Evolutionary conservation across 192 early-diverging fungal species (phyloP), one percentile per base, ranked within the genome.

Genomic region (Backusella circina): DNA sequence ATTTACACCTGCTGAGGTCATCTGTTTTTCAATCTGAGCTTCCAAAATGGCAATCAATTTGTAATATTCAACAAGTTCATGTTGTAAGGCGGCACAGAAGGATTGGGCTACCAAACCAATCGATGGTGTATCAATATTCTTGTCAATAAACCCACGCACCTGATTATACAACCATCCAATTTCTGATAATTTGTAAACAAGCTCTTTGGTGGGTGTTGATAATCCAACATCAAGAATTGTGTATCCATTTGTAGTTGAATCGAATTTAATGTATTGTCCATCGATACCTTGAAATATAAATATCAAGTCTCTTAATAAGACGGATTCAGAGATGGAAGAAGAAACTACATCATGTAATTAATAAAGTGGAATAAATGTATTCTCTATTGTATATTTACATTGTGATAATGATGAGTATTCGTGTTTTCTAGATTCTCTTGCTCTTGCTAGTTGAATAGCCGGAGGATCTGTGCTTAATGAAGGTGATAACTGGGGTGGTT

Each of bases 221-320:
- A 93, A 73, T 6, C 72, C 70, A 7, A 89, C 30, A 86, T 90
- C 38, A 65, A 85, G 81, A 18, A 96, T 76, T 1, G 75, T 73
- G 72, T 89, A 96, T 0, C 85, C 81, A 15, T 85, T 82, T 5
- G 76, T 61, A 8, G 75, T 71, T 9, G 72, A 23, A 70, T 92
- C 88, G 74, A 87, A 95, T 67, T 88, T 88, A 18, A 98, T 85
- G 74, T 90, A 92, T 69, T 88, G 88, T 33, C 97, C 97, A 80
- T 98, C 92, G 65, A 99, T 93, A 0, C 94, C 97, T 80, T 99
- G 97, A 82, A 98, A 93, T 18, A 97, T 88, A 79, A 91, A 99
- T 5, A 99, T 87, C 65, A 97, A 80, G 74, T 99, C 97, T 4
- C 91, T 90, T 32, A 99, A 78, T 44, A 96, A 82, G 2, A 83